Evolutionary conservation across 2,329 filamentous ascomycete genomes (phyloP).

Genomic region (Aspergillus tanneri): DNA sequence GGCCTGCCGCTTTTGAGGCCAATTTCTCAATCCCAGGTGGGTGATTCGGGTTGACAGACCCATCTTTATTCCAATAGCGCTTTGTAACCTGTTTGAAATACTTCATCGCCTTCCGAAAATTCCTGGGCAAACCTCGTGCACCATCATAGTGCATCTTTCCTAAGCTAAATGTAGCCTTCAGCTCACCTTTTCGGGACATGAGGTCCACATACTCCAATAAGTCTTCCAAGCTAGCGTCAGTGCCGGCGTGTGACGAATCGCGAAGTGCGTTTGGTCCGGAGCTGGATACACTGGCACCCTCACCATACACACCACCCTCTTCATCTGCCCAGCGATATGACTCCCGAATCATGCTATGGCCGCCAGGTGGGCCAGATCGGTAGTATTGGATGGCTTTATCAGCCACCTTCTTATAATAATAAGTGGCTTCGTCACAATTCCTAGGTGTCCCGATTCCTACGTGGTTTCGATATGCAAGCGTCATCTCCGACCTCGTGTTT

Average conservation of each 20-base stretch:
- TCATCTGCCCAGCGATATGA: slow-evolving; percentile 87
- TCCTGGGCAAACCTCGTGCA: slow-evolving; percentile 69
- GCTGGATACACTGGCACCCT: slow-evolving; percentile 87
- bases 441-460: slow-evolving; percentile 80
- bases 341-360: slow-evolving; percentile 72
- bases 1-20: slow-evolving; percentile 80
- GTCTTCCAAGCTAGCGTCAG: slow-evolving; percentile 84
- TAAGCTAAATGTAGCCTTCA: slow-evolving; percentile 81
- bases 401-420: slow-evolving; percentile 89
- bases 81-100: slow-evolving; percentile 80
- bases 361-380: slow-evolving; percentile 85
- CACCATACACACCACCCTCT: slow-evolving; percentile 86
- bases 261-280: slow-evolving; percentile 79
- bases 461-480: slow-evolving; percentile 80
- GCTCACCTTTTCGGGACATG: slow-evolving; percentile 84
- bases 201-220: slow-evolving; percentile 92
- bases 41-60: slow-evolving; percentile 68
- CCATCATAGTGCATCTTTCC: slow-evolving; percentile 88
- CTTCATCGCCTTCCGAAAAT: slow-evolving; percentile 70
- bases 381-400: slow-evolving; percentile 90
- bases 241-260: slow-evolving; percentile 70
- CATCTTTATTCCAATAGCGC: slow-evolving; percentile 78
- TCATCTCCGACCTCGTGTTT: slow-evolving; percentile 88
- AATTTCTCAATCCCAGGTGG: slow-evolving; percentile 71
- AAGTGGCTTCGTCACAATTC: slow-evolving; percentile 78